Evolutionary conservation across 148 eudicot genomes (phyloP), one percentile per base, ranked within the genome.

Genomic region (Simmondsia chinensis): DNA sequence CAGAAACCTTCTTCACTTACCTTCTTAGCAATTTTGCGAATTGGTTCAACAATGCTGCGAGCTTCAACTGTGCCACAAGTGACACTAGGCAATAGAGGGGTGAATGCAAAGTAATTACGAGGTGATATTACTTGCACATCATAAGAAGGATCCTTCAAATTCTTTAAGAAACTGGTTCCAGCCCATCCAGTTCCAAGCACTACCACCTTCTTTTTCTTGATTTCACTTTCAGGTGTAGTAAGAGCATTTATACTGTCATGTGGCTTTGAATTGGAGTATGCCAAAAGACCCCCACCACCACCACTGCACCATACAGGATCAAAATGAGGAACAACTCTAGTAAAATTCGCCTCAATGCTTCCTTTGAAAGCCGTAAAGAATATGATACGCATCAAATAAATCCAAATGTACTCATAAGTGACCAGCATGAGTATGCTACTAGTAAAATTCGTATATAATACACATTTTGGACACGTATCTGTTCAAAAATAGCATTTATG

Each of bases 181-280:
- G 96, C 96, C 96, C 96, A 87, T 38, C 96, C 96, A 54, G 94
- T 87, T 39, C 96, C 96, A 18, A 87, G 73, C 15, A 87, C 94
- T 15, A 87, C 88, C 56, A 87, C 80, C 59, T 56, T 78, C 79
- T 87, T 87, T 60, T 72, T 87, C 75, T 69, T 73, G 48, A 15
- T 61, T 28, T 31, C 61, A 30, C 35, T 22, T 46, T 62, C 79
- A 52, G 63, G 57, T 18, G 73, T 21, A 50, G 56, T 38, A 24
- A 63, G 31, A 9, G 29, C 43, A 30, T 52, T 61, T 20, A 58
- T 37, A 16, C 52, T 72, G 15, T 72, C 60, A 30, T 40, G 12
- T 51, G 67, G 55, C 37, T 72, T 59, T 39, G 83, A 42, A 42
- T 74, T 75, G 1, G 84, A 66, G 58, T 51, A 72, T n/a, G 85